Base-by-base conservation (phyloP, 257 asterid genomes). In the Avicennia marina region DNA sequence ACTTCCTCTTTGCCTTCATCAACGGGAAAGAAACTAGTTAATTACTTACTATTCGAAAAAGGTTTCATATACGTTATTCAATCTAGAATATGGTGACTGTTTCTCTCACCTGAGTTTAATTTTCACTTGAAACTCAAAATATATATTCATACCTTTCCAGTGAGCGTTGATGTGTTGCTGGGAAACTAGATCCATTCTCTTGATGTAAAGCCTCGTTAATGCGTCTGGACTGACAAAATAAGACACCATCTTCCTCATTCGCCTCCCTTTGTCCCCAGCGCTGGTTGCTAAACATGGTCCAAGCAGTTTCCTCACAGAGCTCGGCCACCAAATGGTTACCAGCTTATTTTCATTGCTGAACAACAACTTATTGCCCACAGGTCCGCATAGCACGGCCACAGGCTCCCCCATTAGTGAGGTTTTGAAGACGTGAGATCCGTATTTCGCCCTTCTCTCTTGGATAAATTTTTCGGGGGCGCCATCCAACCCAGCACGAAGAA, bases 301-400 rank as follows among this genome's bases (percentile, higher is more conserved):
- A 0, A 87, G 75, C 65, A 85, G 56, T 59, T 54, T 58, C 43
- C 76, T 75, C 13, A 77, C 75, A 1, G 86, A 75, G 33, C 71
- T 45, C 0, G 95, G 94, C 89, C 94, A 83, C 94, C 95, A 89
- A 3, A 68, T 70, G 0, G 71, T 76, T 24, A 89, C 87, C 42
- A 72, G 64, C 69, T 85, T 88, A 63, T 82, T 85, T 20, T 75
- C 87, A 6, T 82, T 88, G 33, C 81, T 76, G 66, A 85, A 88
- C 69, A 88, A 54, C 56, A 85, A 80, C 25, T 82, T 88, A 44
- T 88, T 77, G 11, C 78, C 86, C 0, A 62, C 73, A 8, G 83
- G 36, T 16, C 86, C 77, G 29, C 70, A 73, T 29, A 77, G 7
- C 10, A 80, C 75, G 0, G 67, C 87, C 74, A 80, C 45, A 3